Evolutionary conservation across 345 rosid genomes (phyloP).

Genomic region (Murraya paniculata): DNA sequence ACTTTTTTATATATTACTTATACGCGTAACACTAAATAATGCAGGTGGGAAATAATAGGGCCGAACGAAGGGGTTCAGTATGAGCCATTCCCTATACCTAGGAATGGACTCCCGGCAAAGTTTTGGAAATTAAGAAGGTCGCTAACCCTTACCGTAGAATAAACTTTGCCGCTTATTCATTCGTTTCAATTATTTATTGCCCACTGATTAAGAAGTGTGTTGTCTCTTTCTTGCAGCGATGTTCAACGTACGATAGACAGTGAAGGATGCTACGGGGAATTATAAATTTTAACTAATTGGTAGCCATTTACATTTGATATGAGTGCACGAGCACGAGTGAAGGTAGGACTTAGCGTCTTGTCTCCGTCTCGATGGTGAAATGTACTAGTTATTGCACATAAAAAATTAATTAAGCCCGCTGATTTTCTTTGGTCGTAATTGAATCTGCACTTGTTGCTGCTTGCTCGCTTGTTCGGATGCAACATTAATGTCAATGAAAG

Average conservation of each 20-base stretch:
- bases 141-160: background rate
- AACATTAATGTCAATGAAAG: too few species aligned
- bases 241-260: background rate
- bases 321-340: too few species aligned
- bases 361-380: background rate
- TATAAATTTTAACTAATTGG: too few species aligned
- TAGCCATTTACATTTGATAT: too few species aligned
- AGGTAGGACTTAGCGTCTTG: too few species aligned
- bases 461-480: too few species aligned
- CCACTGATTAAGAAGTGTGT: too few species aligned
- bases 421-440: background rate
- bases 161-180: background rate
- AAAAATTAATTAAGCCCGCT: background rate
- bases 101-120: conserved; percentile 26
- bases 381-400: background rate
- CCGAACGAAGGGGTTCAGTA: conserved; percentile 15
- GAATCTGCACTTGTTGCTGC: too few species aligned
- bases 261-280: background rate
- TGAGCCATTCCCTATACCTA: conserved; percentile 30
- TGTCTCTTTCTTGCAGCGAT: background rate
- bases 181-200: background rate
- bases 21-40: too few species aligned
- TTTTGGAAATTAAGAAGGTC: conserved; percentile 17
- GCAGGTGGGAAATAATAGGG: conserved; percentile 28
- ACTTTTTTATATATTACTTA: too few species aligned